Conservation (phyloP, 2,329 filamentous ascomycete species). For the Talaromyces atroroseus region DNA sequence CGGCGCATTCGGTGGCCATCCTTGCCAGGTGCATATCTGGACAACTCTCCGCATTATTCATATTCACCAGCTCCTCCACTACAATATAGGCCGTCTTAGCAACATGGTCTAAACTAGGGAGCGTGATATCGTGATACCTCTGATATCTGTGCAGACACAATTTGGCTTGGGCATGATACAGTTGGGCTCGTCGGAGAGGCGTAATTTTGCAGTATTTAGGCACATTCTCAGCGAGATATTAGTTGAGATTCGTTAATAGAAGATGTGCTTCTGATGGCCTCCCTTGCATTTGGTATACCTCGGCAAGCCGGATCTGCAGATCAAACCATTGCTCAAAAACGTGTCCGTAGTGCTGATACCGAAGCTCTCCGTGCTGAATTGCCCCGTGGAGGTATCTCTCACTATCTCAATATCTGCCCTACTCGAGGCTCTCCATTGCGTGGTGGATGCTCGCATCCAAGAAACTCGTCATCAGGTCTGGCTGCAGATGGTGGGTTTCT, state of each 20-base stretch:
- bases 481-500: neutral
- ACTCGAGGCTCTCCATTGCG: neutral
- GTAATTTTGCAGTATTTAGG: neutral
- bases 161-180: neutral
- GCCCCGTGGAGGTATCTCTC: slow-evolving; percentile 3
- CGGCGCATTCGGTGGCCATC: neutral
- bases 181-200: neutral
- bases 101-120: neutral
- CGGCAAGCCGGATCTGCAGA: slow-evolving; percentile 5
- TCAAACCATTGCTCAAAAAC: slow-evolving; percentile 12
- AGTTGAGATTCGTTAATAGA: neutral
- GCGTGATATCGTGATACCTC: neutral
- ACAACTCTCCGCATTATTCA: neutral
- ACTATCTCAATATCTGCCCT: slow-evolving; percentile 2
- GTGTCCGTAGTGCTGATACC: slow-evolving; percentile 1
- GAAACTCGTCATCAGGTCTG: neutral
- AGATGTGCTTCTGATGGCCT: neutral
- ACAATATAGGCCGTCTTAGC: neutral
- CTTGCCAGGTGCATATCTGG: neutral
- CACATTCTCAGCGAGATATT: neutral
- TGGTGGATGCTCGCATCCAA: slow-evolving; percentile 4
- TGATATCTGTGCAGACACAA: neutral
- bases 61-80: neutral
- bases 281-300: slow-evolving; percentile 5
- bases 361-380: slow-evolving; percentile 6